Conservation (phyloP, 2,329 filamentous ascomycete genomes). For the Phyllosticta paracitricarpa region DNA sequence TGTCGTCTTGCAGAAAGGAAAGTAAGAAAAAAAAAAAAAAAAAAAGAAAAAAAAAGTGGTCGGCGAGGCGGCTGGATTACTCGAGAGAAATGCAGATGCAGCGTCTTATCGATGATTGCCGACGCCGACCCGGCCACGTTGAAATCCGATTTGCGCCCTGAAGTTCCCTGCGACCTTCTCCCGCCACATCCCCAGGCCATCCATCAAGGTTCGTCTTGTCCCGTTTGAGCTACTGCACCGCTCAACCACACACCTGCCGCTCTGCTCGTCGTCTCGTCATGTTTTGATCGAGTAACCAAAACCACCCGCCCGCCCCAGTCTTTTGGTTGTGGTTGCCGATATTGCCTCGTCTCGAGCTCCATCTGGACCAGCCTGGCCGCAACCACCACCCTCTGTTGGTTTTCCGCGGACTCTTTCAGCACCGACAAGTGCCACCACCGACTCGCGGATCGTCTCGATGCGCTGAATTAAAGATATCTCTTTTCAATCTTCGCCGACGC, state of each 20-base stretch:
- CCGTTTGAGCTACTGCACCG: neutral
- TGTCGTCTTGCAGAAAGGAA: neutral
- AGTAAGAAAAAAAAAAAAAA: neutral
- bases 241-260: neutral
- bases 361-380: neutral
- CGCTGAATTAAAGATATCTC: slow-evolving; percentile 2
- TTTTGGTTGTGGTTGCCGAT: neutral
- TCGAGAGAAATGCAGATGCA: slow-evolving; percentile 6
- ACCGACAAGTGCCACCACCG: too few species aligned
- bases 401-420: neutral
- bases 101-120: slow-evolving; percentile 1
- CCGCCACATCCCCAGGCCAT: neutral
- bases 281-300: slow-evolving; percentile 9
- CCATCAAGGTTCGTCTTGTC: neutral
- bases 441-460: neutral
- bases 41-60: neutral
- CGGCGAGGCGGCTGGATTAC: slow-evolving; percentile 3
- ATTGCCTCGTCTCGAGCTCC: neutral
- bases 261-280: slow-evolving; percentile 1
- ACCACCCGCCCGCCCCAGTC: neutral
- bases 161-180: neutral
- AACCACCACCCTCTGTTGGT: neutral
- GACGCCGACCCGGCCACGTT: neutral
- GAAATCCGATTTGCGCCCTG: neutral
- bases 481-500: slow-evolving; percentile 1